These are phyloP conservation scores for Pichia sp. DNA, from an alignment of 1,139 yeast genomes.

Conservation along the genomic window DNA sequence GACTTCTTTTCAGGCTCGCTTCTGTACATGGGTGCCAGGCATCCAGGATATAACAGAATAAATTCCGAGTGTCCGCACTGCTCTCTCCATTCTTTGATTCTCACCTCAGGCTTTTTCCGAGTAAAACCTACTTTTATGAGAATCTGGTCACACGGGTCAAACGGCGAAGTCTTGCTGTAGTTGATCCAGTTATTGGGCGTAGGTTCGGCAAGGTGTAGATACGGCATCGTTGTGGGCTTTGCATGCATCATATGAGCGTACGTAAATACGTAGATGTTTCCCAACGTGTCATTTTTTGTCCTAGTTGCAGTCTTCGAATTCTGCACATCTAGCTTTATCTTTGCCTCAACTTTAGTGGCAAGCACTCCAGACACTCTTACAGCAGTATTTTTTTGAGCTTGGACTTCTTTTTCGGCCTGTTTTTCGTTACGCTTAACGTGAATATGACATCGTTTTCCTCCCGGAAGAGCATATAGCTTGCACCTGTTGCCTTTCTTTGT, in stretches of 20 bases:
- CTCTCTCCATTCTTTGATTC: conserved; percentile 52
- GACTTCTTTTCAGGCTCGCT: conserved; percentile 12
- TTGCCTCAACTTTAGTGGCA: background rate
- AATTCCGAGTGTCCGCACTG: conserved; percentile 47
- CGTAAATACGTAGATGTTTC: conserved; percentile 54
- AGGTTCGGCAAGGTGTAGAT: conserved; percentile 31
- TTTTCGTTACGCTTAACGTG: conserved; percentile 4
- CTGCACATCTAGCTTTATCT: background rate
- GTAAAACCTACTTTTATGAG: conserved; percentile 57
- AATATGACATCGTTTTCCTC: conserved; percentile 13
- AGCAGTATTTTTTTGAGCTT: background rate
- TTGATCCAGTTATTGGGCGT: conserved; percentile 23
- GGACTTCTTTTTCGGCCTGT: background rate
- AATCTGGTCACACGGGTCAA: conserved; percentile 40
- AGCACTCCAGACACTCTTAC: background rate
- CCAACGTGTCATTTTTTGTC: conserved; percentile 24
- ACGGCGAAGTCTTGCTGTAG: conserved; percentile 33
- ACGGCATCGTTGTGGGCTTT: conserved; percentile 28
- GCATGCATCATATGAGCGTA: conserved; percentile 37
- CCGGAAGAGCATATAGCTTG: conserved; percentile 9
- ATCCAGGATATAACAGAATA: conserved; percentile 35
- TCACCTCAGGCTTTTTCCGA: conserved; percentile 38
- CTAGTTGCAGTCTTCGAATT: background rate
- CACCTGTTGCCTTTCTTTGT: conserved; percentile 14
- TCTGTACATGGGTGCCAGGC: conserved; percentile 17